These are phyloP conservation scores for Ophiostoma montium DNA, from an alignment of 2,329 filamentous ascomycete species.

Conservation along the genomic window DNA sequence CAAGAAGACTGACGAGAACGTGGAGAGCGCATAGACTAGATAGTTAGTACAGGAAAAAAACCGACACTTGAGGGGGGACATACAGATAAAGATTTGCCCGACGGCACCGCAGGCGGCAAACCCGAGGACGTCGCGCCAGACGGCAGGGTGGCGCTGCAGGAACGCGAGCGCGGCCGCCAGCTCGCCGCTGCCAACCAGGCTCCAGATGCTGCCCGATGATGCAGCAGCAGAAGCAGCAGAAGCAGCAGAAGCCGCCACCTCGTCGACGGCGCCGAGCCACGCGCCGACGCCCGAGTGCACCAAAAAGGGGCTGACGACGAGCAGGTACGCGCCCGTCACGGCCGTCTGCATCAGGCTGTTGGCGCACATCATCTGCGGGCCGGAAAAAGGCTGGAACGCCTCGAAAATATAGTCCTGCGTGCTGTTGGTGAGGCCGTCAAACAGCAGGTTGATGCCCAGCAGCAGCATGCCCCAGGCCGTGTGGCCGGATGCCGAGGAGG, in stretches of 20 bases:
- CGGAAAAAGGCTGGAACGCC: slow-evolving; percentile 65
- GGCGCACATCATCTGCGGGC: slow-evolving; percentile 99
- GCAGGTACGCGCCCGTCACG: slow-evolving; percentile 62
- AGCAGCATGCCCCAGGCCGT: slow-evolving; percentile 69
- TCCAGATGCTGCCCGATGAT: slow-evolving; percentile 18
- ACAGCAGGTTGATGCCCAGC: slow-evolving; percentile 76
- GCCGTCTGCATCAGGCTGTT: slow-evolving; percentile 79
- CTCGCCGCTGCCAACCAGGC: slow-evolving; percentile 49
- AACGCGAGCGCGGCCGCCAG: slow-evolving; percentile 68
- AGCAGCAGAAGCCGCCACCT: slow-evolving; percentile 31
- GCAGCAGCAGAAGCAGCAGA: slow-evolving; percentile 22
- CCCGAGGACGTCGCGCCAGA: slow-evolving; percentile 76
- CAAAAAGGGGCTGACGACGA: slow-evolving; percentile 66
- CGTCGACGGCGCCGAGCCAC: slow-evolving; percentile 55
- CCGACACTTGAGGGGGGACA: not conserved
- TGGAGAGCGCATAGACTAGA: slow-evolving; percentile 68
- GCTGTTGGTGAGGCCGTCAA: slow-evolving; percentile 91
- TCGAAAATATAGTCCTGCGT: slow-evolving; percentile 92
- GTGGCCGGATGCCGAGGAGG: slow-evolving; percentile 31
- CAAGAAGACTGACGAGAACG: slow-evolving; percentile 80
- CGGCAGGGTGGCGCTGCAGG: slow-evolving; percentile 62
- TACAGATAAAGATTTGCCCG: slow-evolving; percentile 84
- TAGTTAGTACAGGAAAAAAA: not conserved
- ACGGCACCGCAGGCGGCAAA: slow-evolving; percentile 85
- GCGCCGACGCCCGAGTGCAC: slow-evolving; percentile 50